Evolutionary conservation across 768 basidiomycete genomes (phyloP).

Genomic region (Amanita rimosa): DNA sequence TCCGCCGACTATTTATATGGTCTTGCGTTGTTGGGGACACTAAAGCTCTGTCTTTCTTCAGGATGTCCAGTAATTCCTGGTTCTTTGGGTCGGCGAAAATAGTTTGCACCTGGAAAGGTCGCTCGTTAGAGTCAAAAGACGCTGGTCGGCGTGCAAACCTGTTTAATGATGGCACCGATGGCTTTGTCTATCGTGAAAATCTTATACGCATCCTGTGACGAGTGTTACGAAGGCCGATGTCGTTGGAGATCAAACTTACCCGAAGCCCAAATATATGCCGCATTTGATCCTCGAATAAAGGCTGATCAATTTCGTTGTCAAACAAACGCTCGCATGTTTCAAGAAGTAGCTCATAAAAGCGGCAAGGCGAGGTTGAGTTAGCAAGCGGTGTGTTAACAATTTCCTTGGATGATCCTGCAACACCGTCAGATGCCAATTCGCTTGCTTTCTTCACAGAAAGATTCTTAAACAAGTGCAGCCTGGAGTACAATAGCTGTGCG

Average conservation of each 20-base stretch:
- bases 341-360: slow-evolving; percentile 76
- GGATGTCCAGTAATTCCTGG: slow-evolving; percentile 58
- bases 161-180: slow-evolving; percentile 80
- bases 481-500: slow-evolving; percentile 66
- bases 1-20: slow-evolving; percentile 52
- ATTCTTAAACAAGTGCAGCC: slow-evolving; percentile 72
- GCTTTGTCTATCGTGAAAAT: slow-evolving; percentile 94
- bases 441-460: slow-evolving; percentile 39
- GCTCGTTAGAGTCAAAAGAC: neutral
- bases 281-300: slow-evolving; percentile 84
- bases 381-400: slow-evolving; percentile 16
- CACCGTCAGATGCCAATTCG: slow-evolving; percentile 9
- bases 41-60: slow-evolving; percentile 58
- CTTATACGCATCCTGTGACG: slow-evolving; percentile 59
- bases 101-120: slow-evolving; percentile 41
- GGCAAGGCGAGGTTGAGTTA: slow-evolving; percentile 30
- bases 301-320: slow-evolving; percentile 84
- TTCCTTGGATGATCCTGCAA: slow-evolving; percentile 10
- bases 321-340: slow-evolving; percentile 86
- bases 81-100: slow-evolving; percentile 58
- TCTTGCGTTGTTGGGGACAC: slow-evolving; percentile 57
- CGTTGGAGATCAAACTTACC: slow-evolving; percentile 23
- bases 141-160: slow-evolving; percentile 32
- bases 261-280: slow-evolving; percentile 78
- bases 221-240: neutral